Conservation (phyloP, 768 basidiomycete species). For the Termitomyces sp. region DNA sequence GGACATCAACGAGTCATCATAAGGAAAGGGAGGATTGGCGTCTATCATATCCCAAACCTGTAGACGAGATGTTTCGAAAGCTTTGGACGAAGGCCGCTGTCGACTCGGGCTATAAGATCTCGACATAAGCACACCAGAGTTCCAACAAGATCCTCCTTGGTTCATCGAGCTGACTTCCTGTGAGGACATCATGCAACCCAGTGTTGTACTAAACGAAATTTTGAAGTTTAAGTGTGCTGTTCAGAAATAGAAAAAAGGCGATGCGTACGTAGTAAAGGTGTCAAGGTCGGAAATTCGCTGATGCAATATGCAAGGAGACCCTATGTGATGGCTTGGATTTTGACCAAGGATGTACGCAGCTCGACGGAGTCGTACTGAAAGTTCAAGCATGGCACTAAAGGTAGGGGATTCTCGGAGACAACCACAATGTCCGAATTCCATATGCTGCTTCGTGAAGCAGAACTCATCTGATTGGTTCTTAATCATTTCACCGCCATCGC, state of each 20-base stretch:
- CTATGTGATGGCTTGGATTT: constrained; percentile 35
- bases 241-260: background rate
- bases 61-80: no score
- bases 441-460: constrained; percentile 23
- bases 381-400: constrained; percentile 57
- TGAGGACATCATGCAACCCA: constrained; percentile 32
- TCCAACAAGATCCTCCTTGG: constrained; percentile 13
- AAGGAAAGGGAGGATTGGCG: constrained; percentile 27
- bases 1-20: constrained; percentile 57
- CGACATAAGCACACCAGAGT: constrained; percentile 6
- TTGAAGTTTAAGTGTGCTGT: constrained; percentile 8
- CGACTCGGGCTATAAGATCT: constrained; percentile 10
- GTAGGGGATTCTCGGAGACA: constrained; percentile 50
- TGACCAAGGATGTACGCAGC: constrained; percentile 50
- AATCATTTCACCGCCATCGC: constrained; percentile 17
- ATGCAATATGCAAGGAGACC: constrained; percentile 30
- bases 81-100: constrained; percentile 9
- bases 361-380: constrained; percentile 59
- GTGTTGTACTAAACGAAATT: constrained; percentile 28
- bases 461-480: constrained; percentile 17
- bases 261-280: constrained; percentile 45
- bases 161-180: constrained; percentile 19
- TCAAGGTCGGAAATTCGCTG: constrained; percentile 50
- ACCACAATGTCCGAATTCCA: constrained; percentile 38
- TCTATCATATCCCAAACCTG: constrained; percentile 23